Conservation (phyloP, 2,329 filamentous ascomycete species). For the Sclerotinia trifoliorum region DNA sequence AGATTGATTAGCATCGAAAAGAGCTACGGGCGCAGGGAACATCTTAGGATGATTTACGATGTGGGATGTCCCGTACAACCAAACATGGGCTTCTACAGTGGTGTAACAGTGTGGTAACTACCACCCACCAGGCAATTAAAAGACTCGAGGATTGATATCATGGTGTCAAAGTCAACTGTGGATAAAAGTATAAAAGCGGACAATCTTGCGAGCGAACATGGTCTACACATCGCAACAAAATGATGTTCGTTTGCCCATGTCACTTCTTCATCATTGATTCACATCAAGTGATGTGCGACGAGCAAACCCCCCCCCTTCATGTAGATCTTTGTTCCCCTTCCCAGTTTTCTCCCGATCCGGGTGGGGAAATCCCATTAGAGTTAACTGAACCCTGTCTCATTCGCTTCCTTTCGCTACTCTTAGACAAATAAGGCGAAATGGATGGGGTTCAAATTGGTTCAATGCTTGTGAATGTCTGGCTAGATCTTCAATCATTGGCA, state of each 20-base stretch:
- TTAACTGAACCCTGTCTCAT: constrained; percentile 7
- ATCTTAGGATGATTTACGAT: constrained; percentile 8
- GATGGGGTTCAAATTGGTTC: not conserved
- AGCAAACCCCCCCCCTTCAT: not conserved
- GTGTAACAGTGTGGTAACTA: not conserved
- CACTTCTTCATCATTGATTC: not conserved
- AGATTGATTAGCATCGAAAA: constrained; percentile 8
- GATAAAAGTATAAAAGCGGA: not conserved
- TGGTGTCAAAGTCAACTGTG: not conserved
- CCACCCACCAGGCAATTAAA: not conserved
- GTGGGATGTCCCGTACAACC: constrained; percentile 4
- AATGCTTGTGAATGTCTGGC: constrained; percentile 11
- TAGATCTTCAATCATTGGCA: constrained; percentile 19
- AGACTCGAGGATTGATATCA: not conserved
- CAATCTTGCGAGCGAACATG: not conserved
- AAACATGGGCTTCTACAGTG: not conserved
- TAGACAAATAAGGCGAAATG: constrained; percentile 18
- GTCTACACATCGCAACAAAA: not conserved
- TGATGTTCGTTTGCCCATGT: constrained; percentile 6
- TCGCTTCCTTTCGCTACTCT: constrained; percentile 22
- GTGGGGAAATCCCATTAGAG: constrained; percentile 15
- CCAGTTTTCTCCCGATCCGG: constrained; percentile 10
- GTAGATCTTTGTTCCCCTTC: constrained; percentile 8
- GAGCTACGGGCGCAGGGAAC: not conserved
- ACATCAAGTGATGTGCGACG: constrained; percentile 9